Conservation (phyloP, 345 rosid species). For the Citrus medica region DNA sequence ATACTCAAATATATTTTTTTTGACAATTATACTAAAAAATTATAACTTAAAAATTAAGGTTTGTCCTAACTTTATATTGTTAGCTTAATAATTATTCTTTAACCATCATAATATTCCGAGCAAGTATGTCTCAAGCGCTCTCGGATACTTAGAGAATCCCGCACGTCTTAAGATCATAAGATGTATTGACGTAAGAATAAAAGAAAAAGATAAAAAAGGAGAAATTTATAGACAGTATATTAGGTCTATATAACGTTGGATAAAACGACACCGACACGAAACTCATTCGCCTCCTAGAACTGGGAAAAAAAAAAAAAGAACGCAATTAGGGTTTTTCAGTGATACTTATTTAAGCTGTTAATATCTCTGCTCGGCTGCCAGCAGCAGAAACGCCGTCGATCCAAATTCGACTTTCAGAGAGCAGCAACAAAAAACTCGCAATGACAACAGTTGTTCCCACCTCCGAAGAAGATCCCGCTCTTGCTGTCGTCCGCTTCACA, state of each 20-base stretch:
- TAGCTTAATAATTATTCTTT: too few relatives aligned
- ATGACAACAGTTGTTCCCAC: constrained; percentile 93
- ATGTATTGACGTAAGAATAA: background rate
- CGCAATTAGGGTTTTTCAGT: constrained; percentile 28
- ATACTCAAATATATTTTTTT: too few relatives aligned
- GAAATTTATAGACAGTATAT: background rate
- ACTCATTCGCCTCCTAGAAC: background rate
- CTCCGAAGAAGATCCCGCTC: constrained; percentile 90
- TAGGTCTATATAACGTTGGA: background rate
- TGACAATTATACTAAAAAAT: too few relatives aligned
- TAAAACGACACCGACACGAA: background rate
- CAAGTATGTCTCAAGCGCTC: too few relatives aligned
- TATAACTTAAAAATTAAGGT: too few relatives aligned
- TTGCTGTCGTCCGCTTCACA: constrained; percentile 88
- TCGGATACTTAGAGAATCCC: too few relatives aligned
- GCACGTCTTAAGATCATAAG: too few relatives aligned
- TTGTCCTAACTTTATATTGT: too few relatives aligned
- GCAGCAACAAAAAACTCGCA: background rate
- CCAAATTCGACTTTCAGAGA: constrained; percentile 16
- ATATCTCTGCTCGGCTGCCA: constrained; percentile 32
- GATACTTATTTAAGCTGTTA: background rate
- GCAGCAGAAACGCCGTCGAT: background rate
- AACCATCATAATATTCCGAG: too few relatives aligned
- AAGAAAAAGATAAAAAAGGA: background rate
- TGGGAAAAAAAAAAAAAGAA: background rate